Base-by-base conservation (phyloP, 805 yeast genomes). In the Teunomyces lycoperdinae region DNA sequence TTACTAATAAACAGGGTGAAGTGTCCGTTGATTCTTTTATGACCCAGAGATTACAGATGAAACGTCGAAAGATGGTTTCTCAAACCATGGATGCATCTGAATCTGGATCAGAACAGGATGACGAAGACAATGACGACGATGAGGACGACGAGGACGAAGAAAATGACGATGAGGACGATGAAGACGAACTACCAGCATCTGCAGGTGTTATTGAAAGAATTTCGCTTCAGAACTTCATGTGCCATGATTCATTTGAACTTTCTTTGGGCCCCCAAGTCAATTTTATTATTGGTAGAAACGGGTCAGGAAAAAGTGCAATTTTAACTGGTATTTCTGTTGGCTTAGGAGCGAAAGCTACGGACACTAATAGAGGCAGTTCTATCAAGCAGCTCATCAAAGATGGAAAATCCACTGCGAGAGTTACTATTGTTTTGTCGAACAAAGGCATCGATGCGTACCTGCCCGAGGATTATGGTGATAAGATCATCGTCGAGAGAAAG, bases 231-330 rank as follows among this genome's bases (percentile, higher is more conserved):
- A 89, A 89, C 68, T 89, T 89, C 63, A 89, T 89, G 96, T 89
- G 96, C 54, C 99, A 94, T 61, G 85, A 81, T 42, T 80, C 87
- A 47, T 88, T 94, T 58, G 83, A 81, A 47, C 67, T 94, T 7
- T 78, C 76, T 3, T 75, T 91, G 29, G 94, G 94, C 1, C 90
- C 92, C 0, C 80, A 84, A 46, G 74, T 91, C 55, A 91, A 91
- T 63, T 87, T 91, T 60, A 88, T 91, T 48, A 85, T 88, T 34
- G 98, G 98, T 16, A 76, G 85, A 48, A 91, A 91, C 60, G 98
- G 98, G 2, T 83, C 91, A 33, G 98, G 98, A 28, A 91, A 91
- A 61, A 80, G 89, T 61, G 96, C 97, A 1, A 78, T 91, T 14
- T 68, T 91, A 49, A 89, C 97, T 0, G 97, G 96, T 0, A 81